Conservation (phyloP, 73 alveolate species). For the Paramecium primaurelia region DNA sequence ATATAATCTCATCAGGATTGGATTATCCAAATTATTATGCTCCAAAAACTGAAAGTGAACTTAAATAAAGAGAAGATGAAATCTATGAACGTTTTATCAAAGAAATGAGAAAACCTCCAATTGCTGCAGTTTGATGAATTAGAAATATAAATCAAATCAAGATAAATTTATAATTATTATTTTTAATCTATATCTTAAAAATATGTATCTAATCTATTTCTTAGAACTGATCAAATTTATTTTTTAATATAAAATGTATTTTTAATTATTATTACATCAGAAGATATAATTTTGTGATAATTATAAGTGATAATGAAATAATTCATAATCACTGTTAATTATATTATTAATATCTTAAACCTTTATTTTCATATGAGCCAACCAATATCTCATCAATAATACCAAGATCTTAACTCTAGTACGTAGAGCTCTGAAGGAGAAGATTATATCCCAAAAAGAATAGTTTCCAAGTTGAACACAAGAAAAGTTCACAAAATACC, state of each 20-base stretch:
- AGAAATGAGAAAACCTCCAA: constrained; percentile 49
- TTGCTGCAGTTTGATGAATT: neutral
- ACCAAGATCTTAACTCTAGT: neutral
- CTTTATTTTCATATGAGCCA: neutral
- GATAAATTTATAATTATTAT: neutral
- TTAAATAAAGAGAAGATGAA: constrained; percentile 23
- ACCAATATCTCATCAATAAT: neutral
- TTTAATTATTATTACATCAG: neutral
- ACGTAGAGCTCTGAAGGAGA: neutral
- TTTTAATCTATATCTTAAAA: neutral
- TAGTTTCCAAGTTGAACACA: neutral
- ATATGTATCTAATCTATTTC: neutral
- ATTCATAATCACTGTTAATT: neutral
- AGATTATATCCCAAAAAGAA: neutral
- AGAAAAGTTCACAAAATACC: constrained; percentile 12
- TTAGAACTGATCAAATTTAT: neutral
- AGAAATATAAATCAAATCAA: neutral
- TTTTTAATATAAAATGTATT: neutral
- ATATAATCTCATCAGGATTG: neutral
- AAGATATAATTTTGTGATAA: neutral
- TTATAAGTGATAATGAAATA: neutral
- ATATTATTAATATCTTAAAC: neutral
- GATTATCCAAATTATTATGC: constrained; percentile 27
- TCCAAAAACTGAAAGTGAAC: neutral
- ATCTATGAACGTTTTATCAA: neutral